Percentiles rank a stretch among this genome's conserved stretches.
phyloP scores from a whole-genome alignment of 1,284 basidiomycete genomes.

The Kalmanozyma brasiliensis region DNA sequence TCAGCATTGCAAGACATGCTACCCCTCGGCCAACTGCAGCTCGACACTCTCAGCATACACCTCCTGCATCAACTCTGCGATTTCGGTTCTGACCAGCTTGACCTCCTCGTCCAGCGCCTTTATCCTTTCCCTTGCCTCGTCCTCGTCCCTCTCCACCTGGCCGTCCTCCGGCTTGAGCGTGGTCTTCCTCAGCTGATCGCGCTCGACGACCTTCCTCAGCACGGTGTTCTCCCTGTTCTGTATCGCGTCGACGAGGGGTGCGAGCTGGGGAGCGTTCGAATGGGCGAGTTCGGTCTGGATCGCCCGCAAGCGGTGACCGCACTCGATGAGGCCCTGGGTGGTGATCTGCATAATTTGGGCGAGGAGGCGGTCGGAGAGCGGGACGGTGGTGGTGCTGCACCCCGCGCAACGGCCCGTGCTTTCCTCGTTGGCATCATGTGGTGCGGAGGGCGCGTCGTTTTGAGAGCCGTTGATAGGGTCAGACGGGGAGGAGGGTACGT shows the following conservation, averaged over 20 bases:
- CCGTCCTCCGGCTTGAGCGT: constrained; percentile 4
- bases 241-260: constrained; percentile 28
- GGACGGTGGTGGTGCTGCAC: constrained; percentile 28
- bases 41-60: constrained; percentile 48
- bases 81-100: constrained; percentile 13
- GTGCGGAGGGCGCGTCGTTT: neutral
- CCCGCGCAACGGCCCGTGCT: constrained; percentile 10
- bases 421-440: neutral
- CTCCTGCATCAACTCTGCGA: constrained; percentile 47
- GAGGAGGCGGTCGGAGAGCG: constrained; percentile 31
- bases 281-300: constrained; percentile 47
- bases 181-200: constrained; percentile 43
- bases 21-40: constrained; percentile 21
- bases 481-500: constrained; percentile 4
- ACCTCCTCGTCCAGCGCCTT: constrained; percentile 17
- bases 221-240: constrained; percentile 44
- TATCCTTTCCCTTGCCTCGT: constrained; percentile 5
- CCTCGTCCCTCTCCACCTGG: neutral
- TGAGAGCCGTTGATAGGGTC: constrained; percentile 22
- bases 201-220: constrained; percentile 28
- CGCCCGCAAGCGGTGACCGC: constrained; percentile 35
- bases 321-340: constrained; percentile 51
- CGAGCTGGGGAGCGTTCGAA: constrained; percentile 16
- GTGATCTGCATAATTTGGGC: constrained; percentile 51
- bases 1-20: neutral